Percentiles rank a stretch among this genome's conserved stretches.
Evolutionary conservation across 1,284 basidiomycete genomes (phyloP).

Genomic region (Trichosporon coremiiforme): DNA sequence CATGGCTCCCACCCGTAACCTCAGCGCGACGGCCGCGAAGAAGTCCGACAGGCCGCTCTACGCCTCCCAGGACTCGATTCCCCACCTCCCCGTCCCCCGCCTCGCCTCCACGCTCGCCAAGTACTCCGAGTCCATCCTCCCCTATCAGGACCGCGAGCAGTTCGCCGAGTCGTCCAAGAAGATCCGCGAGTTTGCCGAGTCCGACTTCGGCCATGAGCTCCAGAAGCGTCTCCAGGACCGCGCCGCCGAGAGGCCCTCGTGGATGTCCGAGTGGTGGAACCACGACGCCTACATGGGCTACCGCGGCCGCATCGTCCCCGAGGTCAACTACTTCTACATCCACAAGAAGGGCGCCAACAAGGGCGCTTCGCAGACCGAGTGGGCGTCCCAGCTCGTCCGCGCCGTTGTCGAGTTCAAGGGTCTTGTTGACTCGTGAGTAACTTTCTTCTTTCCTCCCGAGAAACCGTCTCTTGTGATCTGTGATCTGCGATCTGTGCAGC

Average conservation of each 20-base stretch:
- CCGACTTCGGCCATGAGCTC: constrained; percentile 71
- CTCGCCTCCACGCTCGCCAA: constrained; percentile 78
- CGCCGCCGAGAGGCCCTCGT: constrained; percentile 69
- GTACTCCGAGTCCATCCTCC: constrained; percentile 80
- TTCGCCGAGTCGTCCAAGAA: constrained; percentile 64
- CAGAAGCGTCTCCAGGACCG: constrained; percentile 77
- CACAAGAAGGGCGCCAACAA: constrained; percentile 70
- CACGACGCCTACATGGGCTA: constrained; percentile 69
- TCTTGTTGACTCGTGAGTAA: constrained; percentile 72
- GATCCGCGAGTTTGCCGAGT: constrained; percentile 71
- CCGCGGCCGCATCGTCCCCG: constrained; percentile 81
- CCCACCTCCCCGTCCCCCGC: constrained; percentile 78
- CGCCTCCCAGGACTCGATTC: constrained; percentile 75
- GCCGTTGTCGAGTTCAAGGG: constrained; percentile 80
- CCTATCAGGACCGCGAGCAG: constrained; percentile 68
- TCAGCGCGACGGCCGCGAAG: constrained; percentile 25
- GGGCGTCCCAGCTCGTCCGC: constrained; percentile 80
- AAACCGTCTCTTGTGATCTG: background rate
- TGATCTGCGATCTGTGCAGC: background rate
- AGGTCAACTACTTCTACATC: constrained; percentile 93
- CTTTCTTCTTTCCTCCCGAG: background rate
- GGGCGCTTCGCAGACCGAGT: constrained; percentile 63
- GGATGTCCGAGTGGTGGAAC: constrained; percentile 99
- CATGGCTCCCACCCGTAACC: constrained; percentile 25
- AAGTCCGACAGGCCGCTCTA: constrained; percentile 64